Base-by-base conservation (phyloP, 2,329 filamentous ascomycete genomes). In the Fusarium ramigenum region DNA sequence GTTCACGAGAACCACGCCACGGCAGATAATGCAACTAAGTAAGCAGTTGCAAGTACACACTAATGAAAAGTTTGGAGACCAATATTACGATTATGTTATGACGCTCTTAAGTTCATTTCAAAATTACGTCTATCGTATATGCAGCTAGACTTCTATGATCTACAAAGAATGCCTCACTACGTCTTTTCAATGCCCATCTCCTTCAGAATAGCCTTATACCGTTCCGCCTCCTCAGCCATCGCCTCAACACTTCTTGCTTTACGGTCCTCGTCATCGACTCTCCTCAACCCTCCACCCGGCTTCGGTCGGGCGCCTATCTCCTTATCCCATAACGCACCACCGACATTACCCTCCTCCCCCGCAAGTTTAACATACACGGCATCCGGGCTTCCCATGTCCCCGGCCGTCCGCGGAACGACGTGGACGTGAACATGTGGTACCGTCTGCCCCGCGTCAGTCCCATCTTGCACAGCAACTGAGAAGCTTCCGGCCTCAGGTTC, bases 401-500 rank as follows among this genome's bases (percentile, higher is more conserved):
- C 88, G 65, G 84, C 85, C 66, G 85, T 85, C 40, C 95, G 86
- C 25, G 95, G 95, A 60, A 98, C 96, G 54, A 98, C 89, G 84
- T 99, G 96, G 32, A 95, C 93, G 83, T 99, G 96, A 19, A 98
- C 91, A 83, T 99, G 96, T 14, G 94, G 87, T 49, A 99, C 96
- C 64, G 94, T 97, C 87, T 99, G 96, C 0, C 96, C 96, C 2
- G 96, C 94, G 67, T 95, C 94, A 37, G 87, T 85, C 25, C 96
- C 96, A 82, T 99, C 96, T 82, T 99, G 96, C n/a, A 99, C 89
- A 0, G 96, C 95, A 56, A 99, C 91, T 80, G 97, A 98, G 84
- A 98, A 92, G 67, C 93, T 93, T 15, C 93, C 90, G 10, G 90
- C 92, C 39, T 87, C 83, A 15, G 83, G 80, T 46, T 77, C 88